Percentiles rank a stretch among this genome's conserved stretches.
phyloP scores from a whole-genome alignment of 1,284 basidiomycete species.

The Laetiporus sulphureus region DNA sequence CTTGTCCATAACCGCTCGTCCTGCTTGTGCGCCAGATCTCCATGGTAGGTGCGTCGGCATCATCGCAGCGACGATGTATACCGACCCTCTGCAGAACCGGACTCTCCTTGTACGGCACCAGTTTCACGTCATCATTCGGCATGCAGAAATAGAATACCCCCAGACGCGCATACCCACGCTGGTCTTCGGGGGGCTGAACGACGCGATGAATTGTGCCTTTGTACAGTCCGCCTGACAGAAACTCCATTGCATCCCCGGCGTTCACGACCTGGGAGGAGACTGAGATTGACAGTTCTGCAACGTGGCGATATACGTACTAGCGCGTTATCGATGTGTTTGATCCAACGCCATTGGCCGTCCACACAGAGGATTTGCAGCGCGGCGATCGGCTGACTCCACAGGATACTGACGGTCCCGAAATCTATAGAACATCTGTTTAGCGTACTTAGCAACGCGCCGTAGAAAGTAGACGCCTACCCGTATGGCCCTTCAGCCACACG shows the following conservation, averaged over 20 bases:
- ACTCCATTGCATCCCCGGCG: conserved; percentile 50
- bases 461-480: conserved; percentile 28
- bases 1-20: conserved; percentile 28
- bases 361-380: conserved; percentile 48
- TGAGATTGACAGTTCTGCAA: background rate
- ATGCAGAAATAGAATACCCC: conserved; percentile 45
- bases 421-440: conserved; percentile 30
- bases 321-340: conserved; percentile 53
- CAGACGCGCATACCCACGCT: conserved; percentile 39
- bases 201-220: conserved; percentile 32
- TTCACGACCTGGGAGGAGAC: conserved; percentile 39
- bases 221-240: conserved; percentile 44
- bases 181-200: conserved; percentile 40
- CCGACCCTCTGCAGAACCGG: conserved; percentile 31
- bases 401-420: conserved; percentile 45
- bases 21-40: conserved; percentile 31
- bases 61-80: conserved; percentile 24
- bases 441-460: background rate
- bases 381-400: conserved; percentile 55
- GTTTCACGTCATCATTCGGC: conserved; percentile 24
- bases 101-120: conserved; percentile 32
- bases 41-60: conserved; percentile 29
- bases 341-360: conserved; percentile 51
- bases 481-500: conserved; percentile 58
- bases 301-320: conserved; percentile 31